Conservation (phyloP, 768 basidiomycete species). For the Mycena sanguinolenta region DNA sequence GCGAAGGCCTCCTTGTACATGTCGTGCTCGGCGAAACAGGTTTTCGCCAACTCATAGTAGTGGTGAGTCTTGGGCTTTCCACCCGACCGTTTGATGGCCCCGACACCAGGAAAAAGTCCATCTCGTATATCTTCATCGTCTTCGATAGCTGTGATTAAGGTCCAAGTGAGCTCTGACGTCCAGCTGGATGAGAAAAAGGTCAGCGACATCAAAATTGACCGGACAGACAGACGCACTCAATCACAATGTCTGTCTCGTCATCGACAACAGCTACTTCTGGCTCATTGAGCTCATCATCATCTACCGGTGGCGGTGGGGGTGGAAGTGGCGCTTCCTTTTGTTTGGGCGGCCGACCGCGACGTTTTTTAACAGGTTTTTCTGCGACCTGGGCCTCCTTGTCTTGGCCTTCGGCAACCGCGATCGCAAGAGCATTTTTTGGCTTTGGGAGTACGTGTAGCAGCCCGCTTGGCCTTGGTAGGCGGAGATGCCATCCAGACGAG, state of each 20-base stretch:
- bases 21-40: not conserved
- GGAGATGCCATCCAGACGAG: too few species aligned
- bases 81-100: not conserved
- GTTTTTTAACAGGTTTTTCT: not conserved
- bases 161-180: slow-evolving; percentile 6
- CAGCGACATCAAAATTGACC: not conserved
- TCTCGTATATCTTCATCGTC: not conserved
- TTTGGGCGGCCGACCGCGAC: not conserved
- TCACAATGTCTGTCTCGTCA: not conserved
- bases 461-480: not conserved
- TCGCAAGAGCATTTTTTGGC: not conserved
- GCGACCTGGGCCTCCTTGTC: not conserved
- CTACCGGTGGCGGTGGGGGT: not conserved
- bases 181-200: not conserved
- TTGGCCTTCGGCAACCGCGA: slow-evolving; percentile 10
- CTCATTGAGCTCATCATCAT: not conserved
- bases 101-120: not conserved
- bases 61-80: slow-evolving; percentile 8
- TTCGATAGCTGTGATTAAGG: slow-evolving; percentile 7
- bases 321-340: not conserved
- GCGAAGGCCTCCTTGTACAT: not conserved
- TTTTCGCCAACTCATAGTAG: not conserved
- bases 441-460: not conserved
- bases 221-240: slow-evolving; percentile 5
- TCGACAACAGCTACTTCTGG: not conserved